Evolutionary conservation across 257 asterid genomes (phyloP).

Genomic region (Forsythia suspensa): DNA sequence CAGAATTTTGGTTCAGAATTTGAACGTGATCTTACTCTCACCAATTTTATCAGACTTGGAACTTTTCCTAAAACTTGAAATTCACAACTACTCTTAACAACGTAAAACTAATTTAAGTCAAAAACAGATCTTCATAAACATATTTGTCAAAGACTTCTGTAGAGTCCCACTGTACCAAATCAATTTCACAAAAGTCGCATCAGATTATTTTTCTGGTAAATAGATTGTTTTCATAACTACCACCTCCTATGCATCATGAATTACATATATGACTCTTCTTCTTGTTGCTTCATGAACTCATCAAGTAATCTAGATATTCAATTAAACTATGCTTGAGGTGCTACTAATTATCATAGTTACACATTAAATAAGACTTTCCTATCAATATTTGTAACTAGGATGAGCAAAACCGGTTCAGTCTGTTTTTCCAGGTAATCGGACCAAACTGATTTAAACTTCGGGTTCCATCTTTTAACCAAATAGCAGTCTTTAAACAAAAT

Average conservation of each 20-base stretch:
- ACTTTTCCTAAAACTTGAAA: background rate
- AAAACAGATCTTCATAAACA: too few species aligned
- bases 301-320: background rate
- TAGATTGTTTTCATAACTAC: background rate
- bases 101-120: too few species aligned
- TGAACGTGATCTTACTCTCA: background rate
- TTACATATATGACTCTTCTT: background rate
- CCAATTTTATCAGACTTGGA: background rate
- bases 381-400: background rate
- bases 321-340: background rate
- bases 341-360: background rate
- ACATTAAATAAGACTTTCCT: background rate
- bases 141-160: too few species aligned
- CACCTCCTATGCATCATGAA: background rate
- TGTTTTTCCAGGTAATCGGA: background rate
- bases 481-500: background rate
- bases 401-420: background rate
- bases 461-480: background rate
- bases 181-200: too few species aligned
- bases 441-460: background rate
- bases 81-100: too few species aligned
- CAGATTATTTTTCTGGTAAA: too few species aligned
- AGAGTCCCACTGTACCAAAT: too few species aligned
- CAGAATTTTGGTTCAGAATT: background rate
- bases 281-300: background rate